Evolutionary conservation across 2,329 filamentous ascomycete genomes (phyloP).

Genomic region (Fusarium papillatum): DNA sequence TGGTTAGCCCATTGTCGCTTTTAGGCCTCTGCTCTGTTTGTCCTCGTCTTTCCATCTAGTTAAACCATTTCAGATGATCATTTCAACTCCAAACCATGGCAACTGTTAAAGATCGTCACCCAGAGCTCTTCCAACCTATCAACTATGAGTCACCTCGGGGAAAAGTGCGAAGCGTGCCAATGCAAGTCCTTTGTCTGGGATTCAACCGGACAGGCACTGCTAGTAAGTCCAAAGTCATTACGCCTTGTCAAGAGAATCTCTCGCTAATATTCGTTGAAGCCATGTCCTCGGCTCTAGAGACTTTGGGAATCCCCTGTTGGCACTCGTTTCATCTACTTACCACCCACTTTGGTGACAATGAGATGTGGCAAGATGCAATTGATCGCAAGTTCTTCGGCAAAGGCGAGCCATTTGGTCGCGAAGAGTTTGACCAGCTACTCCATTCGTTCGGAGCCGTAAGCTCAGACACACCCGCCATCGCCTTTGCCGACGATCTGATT

Average conservation of each 20-base stretch:
- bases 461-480: conserved; percentile 52
- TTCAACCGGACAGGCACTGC: conserved; percentile 39
- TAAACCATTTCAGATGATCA: background rate
- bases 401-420: conserved; percentile 25
- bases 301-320: conserved; percentile 32
- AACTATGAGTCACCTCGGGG: conserved; percentile 32
- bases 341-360: conserved; percentile 36
- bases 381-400: conserved; percentile 33
- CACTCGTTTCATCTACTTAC: conserved; percentile 33
- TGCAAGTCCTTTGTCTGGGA: conserved; percentile 36
- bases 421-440: conserved; percentile 35
- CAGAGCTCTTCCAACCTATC: conserved; percentile 36
- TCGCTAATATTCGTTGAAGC: background rate
- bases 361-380: conserved; percentile 40
- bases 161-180: conserved; percentile 29
- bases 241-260: fast-evolving
- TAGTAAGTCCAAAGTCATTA: conserved; percentile 9
- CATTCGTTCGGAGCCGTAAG: conserved; percentile 50
- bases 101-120: conserved; percentile 32
- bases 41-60: background rate
- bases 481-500: conserved; percentile 27
- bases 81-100: conserved; percentile 11
- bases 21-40: background rate
- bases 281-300: conserved; percentile 33
- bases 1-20: background rate